Base-by-base conservation (phyloP, 768 basidiomycete species). In the Lepiota subincarnata region DNA sequence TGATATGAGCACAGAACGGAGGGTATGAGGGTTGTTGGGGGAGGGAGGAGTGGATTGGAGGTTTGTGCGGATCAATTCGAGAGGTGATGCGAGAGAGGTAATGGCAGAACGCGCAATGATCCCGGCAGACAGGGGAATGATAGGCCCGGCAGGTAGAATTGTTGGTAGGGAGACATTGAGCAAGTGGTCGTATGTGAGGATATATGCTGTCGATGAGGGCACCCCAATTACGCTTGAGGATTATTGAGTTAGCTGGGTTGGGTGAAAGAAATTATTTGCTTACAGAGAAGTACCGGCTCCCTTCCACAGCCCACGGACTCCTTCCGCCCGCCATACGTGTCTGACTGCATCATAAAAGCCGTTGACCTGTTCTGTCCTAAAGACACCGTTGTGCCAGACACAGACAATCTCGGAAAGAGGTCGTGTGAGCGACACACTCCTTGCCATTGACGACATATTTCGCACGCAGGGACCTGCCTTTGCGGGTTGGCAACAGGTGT, bases 121-220 rank as follows among this genome's bases (percentile, higher is more conserved):
- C 35, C 97, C 97, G 11, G 95, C 87, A 3, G 82, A 60, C 13
- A 99, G 79, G 1, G 97, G 95, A 5, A 81, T 74, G 39, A 84
- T 43, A 28, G 81, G 54, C 14, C 68, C 62, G 1, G 73, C 68
- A n/a, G 84, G 74, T 53, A 89, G 70, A 22, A 89, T 54, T 14
- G 80, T 72, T 2, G 87, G 86, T 10, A 92, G 68, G 37, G 79
- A 70, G 40, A 76, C 75, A 50, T 83, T 80, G 20, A 86, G 70
- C 28, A 98, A 81, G 66, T 91, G 83, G 69, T 98, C 95, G 67
- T 98, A 98, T 16, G 92, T 92, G 55, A 98, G 77, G 82, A 99
- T 99, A 69, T 99, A 98, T 26, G 84, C 77, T 45, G 94, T 92
- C 37, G 94, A 83, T 0, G 94, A 87, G 0, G 97, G 97, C 19